phyloP scores from a whole-genome alignment of 768 basidiomycete species.

The Lyophyllum atratum region DNA sequence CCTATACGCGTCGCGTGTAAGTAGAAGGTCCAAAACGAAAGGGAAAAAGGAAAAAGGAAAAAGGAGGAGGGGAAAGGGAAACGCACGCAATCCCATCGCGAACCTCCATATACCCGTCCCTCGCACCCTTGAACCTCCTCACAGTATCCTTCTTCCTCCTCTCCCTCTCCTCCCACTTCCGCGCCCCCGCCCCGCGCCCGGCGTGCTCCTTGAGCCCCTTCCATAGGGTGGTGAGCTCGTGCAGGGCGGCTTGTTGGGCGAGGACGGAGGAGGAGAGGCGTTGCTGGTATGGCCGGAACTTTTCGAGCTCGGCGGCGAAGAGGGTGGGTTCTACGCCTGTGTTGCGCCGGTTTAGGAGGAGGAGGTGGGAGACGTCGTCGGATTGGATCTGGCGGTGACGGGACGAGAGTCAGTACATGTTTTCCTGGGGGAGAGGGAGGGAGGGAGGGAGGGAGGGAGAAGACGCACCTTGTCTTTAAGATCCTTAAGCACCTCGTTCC shows the following conservation, averaged over 20 bases:
- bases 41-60: constrained; percentile 19
- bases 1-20: constrained; percentile 40
- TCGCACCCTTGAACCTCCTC: constrained; percentile 69
- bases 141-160: constrained; percentile 76
- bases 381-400: constrained; percentile 71
- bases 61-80: not conserved
- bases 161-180: constrained; percentile 83
- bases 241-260: constrained; percentile 70
- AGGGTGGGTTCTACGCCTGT: constrained; percentile 80
- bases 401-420: no score
- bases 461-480: constrained; percentile 86
- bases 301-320: constrained; percentile 93
- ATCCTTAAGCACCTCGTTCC: constrained; percentile 87
- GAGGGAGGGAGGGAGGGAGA: not conserved
- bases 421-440: not conserved
- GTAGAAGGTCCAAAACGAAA: constrained; percentile 4
- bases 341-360: constrained; percentile 88
- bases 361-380: constrained; percentile 94
- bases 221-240: constrained; percentile 78
- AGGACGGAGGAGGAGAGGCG: constrained; percentile 77
- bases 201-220: constrained; percentile 71
- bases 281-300: constrained; percentile 90
- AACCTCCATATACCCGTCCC: constrained; percentile 86
- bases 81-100: constrained; percentile 82
- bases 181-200: constrained; percentile 74